Evolutionary conservation across 192 early-diverging fungal species (phyloP).

Genomic region (Pecoramyces ruminantium): DNA sequence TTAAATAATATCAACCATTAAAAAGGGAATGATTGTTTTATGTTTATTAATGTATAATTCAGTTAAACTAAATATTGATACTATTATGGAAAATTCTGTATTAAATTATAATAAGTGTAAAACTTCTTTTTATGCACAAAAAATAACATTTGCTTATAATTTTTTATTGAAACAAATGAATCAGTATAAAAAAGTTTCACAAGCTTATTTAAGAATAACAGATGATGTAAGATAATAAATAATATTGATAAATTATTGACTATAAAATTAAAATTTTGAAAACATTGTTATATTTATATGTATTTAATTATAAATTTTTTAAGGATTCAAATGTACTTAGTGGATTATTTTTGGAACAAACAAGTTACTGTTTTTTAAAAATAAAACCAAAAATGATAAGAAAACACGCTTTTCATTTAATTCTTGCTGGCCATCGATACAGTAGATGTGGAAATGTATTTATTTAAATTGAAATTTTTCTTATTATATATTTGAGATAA

Average conservation of each 20-base stretch:
- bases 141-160: constrained; percentile 58
- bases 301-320: not conserved
- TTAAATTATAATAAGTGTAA: constrained; percentile 6
- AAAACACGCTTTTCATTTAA: constrained; percentile 78
- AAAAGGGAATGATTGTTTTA: constrained; percentile 73
- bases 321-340: constrained; percentile 59
- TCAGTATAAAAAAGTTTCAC: constrained; percentile 51
- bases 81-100: not conserved
- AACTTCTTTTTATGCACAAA: constrained; percentile 46
- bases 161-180: constrained; percentile 60
- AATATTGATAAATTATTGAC: too few relatives aligned
- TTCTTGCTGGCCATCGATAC: constrained; percentile 73
- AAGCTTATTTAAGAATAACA: constrained; percentile 38
- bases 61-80: not conserved
- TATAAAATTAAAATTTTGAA: too few relatives aligned
- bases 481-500: too few relatives aligned
- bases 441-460: constrained; percentile 56
- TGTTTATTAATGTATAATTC: constrained; percentile 50
- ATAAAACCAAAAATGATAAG: constrained; percentile 44
- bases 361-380: constrained; percentile 61
- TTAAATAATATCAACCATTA: too few relatives aligned
- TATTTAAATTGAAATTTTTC: too few relatives aligned
- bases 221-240: constrained; percentile 39
- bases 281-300: too few relatives aligned
- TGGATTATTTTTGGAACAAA: constrained; percentile 77